Evolutionary conservation across 2,329 filamentous ascomycete genomes (phyloP), one percentile per base, ranked within the genome.

Genomic region (Penicillium vulpinum): DNA sequence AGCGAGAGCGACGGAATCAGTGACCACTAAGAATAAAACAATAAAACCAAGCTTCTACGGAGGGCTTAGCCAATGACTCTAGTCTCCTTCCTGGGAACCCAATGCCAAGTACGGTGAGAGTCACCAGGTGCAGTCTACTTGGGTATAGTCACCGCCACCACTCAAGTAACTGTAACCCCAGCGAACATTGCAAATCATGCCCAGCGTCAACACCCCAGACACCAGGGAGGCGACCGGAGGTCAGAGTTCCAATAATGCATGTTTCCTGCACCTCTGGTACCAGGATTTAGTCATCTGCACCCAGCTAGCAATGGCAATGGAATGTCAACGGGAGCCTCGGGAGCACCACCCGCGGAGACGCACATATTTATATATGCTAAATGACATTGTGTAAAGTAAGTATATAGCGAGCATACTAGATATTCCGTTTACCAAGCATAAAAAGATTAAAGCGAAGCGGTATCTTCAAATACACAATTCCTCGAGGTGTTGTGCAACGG

Each of bases 211-310:
- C 7, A 15, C n/a, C 38, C 10, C n/a, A 16, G 31, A 33, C 28
- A 18, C 15, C 16, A 35, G 5, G 8, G 9, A 44, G 10, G 11
- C 7, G 11, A 35, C 13, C 18, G 13, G 26, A 39, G 24, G 24
- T 45, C 53, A 29, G n/a, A 49, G 22, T 39, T 16, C 11, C 45
- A 56, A 46, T 45, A 54, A 58, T 63, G 61, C 61, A 61, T 29
- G 53, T 38, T 31, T 53, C 26, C 54, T 56, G 53, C 52, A 57
- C n/a, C 31, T 59, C 57, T 53, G 50, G 47, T 55, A 55, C 43
- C 36, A 58, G 55, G 58, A 22, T 49, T 48, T 33, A 22, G 22
- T 15, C 22, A 40, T 41, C 51, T 62, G 59, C 49, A 54, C 21
- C 18, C 18, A 46, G 31, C 52, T 49, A 46, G 41, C 39, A 54